Conservation (phyloP, 306 rosid species). For the Cicer arietinum region DNA sequence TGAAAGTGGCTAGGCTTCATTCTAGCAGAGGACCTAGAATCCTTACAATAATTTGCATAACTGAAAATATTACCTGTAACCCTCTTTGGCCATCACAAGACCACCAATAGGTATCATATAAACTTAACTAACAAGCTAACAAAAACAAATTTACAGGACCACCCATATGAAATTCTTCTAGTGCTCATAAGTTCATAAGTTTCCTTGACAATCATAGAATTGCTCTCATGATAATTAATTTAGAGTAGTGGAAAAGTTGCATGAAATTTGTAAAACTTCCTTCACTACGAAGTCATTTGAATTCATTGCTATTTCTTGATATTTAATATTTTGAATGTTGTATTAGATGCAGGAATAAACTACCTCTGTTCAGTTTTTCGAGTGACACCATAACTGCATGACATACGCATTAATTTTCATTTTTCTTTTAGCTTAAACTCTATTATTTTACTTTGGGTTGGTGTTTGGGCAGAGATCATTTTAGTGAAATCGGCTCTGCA, state of each 20-base stretch:
- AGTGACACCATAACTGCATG: neutral
- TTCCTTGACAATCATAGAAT: constrained; percentile 12
- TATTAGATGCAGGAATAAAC: constrained; percentile 13
- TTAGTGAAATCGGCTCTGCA: neutral
- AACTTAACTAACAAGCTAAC: neutral
- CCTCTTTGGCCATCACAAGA: constrained; percentile 4
- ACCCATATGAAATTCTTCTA: neutral
- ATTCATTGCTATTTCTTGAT: constrained; percentile 33
- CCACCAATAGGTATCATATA: constrained; percentile 10
- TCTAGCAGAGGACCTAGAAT: constrained; percentile 23
- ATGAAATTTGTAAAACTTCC: neutral
- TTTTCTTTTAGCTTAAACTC: constrained; percentile 14
- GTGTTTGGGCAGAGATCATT: constrained; percentile 29
- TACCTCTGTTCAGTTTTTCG: constrained; percentile 23
- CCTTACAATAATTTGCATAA: constrained; percentile 8
- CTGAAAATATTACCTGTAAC: neutral
- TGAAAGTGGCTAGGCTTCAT: constrained; percentile 16
- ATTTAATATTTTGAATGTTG: constrained; percentile 25
- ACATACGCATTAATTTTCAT: constrained; percentile 7
- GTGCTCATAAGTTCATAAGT: constrained; percentile 17
- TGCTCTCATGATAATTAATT: constrained; percentile 1
- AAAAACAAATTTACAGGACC: constrained; percentile 12
- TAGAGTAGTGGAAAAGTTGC: neutral
- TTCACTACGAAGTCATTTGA: constrained; percentile 25
- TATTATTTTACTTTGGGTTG: constrained; percentile 26